phyloP scores from a whole-genome alignment of 805 yeast species.

The Brettanomyces naardenensis region DNA sequence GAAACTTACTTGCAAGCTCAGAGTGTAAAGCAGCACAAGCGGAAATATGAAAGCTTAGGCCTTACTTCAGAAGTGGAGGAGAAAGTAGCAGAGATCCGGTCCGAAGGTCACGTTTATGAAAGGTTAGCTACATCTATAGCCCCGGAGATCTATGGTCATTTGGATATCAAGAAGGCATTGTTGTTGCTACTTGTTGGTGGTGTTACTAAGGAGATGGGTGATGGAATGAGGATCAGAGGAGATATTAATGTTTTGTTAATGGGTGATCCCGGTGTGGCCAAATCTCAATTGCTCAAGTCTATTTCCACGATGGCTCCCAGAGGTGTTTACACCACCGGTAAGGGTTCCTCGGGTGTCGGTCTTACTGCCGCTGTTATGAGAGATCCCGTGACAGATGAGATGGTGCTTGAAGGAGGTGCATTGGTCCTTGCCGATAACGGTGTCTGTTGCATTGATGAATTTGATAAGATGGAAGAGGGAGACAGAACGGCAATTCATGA shows the following conservation, averaged over 20 bases:
- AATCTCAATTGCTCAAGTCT: slow-evolving; percentile 88
- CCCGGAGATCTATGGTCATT: slow-evolving; percentile 94
- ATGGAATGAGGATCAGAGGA: slow-evolving; percentile 96
- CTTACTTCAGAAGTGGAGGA: slow-evolving; percentile 48
- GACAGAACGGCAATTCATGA: slow-evolving; percentile 98
- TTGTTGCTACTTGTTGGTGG: slow-evolving; percentile 86
- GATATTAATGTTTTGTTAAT: slow-evolving; percentile 91
- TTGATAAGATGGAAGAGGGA: slow-evolving; percentile 95
- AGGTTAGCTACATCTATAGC: slow-evolving; percentile 85
- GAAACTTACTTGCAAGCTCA: slow-evolving; percentile 93
- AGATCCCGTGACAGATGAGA: slow-evolving; percentile 98
- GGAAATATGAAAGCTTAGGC: slow-evolving; percentile 65
- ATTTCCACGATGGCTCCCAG: slow-evolving; percentile 91
- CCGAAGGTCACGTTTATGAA: slow-evolving; percentile 67
- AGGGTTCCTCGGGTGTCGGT: slow-evolving; percentile 99
- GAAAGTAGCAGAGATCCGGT: slow-evolving; percentile 46
- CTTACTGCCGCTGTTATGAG: slow-evolving; percentile 98
- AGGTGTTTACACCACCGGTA: slow-evolving; percentile 95
- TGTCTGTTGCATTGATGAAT: slow-evolving; percentile 97
- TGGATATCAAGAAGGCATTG: slow-evolving; percentile 87
- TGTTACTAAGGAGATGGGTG: slow-evolving; percentile 88
- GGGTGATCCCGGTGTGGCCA: slow-evolving; percentile 99
- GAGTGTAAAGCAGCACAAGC: slow-evolving; percentile 77
- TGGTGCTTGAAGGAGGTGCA: slow-evolving; percentile 98
- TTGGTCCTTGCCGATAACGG: slow-evolving; percentile 95